These are phyloP conservation scores for Forsythia suspensa DNA, from an alignment of 257 asterid species.

Conservation along the genomic window DNA sequence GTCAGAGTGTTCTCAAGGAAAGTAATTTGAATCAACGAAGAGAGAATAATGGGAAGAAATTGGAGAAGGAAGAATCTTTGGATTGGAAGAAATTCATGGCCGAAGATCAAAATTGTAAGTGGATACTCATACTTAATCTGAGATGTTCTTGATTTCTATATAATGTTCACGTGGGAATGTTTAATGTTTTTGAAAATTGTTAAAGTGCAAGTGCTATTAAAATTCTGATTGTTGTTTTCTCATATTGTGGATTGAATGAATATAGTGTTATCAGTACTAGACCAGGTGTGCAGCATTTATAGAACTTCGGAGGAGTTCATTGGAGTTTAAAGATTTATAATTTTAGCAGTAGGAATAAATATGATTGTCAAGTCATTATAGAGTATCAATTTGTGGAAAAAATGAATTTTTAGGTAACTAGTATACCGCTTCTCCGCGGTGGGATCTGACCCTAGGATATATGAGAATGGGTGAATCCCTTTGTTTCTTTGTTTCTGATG, in stretches of 20 bases:
- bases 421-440: too few relatives aligned
- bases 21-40: constrained; percentile 27
- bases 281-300: neutral
- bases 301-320: neutral
- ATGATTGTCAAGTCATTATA: neutral
- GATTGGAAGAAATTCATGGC: constrained; percentile 86
- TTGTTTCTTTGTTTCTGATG: too few relatives aligned
- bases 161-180: neutral
- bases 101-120: constrained; percentile 67
- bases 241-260: neutral
- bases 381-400: neutral
- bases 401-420: neutral
- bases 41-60: constrained; percentile 55
- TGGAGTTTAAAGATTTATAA: neutral
- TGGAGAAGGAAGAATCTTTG: constrained; percentile 67
- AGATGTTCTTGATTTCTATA: neutral
- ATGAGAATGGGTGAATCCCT: too few relatives aligned
- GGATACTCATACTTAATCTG: neutral
- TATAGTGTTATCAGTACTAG: neutral
- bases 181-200: neutral
- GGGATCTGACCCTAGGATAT: too few relatives aligned
- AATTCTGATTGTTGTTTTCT: neutral
- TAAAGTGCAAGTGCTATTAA: neutral
- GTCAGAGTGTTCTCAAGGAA: constrained; percentile 27
- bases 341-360: neutral